Percentiles rank a stretch among this genome's conserved stretches.
These are phyloP conservation scores for Coniferiporia weirii DNA, from an alignment of 1,284 basidiomycete genomes.

Conservation along the genomic window DNA sequence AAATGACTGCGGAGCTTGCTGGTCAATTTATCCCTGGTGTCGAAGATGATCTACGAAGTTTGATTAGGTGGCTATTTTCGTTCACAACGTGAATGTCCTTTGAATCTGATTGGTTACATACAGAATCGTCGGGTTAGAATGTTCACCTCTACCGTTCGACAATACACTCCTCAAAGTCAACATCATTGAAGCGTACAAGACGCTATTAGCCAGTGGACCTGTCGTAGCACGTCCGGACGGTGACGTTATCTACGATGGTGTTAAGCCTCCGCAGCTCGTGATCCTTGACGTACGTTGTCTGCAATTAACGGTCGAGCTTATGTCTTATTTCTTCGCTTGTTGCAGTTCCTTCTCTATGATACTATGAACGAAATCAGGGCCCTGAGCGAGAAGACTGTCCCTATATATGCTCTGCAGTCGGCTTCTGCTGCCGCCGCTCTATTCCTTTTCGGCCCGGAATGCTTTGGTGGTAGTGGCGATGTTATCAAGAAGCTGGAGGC, in stretches of 20 bases:
- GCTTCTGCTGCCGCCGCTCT: constrained; percentile 3
- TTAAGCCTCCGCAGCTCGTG: constrained; percentile 5
- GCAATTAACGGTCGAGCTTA: neutral
- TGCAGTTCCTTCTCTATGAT: constrained; percentile 6
- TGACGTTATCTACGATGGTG: neutral
- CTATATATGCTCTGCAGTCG: constrained; percentile 10
- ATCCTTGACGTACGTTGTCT: constrained; percentile 7
- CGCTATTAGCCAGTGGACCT: neutral
- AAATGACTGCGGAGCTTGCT: constrained; percentile 2
- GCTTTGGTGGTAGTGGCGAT: constrained; percentile 4
- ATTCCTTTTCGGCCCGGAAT: constrained; percentile 10
- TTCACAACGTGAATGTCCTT: too few relatives aligned
- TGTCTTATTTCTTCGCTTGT: neutral
- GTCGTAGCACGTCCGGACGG: neutral
- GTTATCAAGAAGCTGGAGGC: constrained; percentile 1
- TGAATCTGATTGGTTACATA: too few relatives aligned
- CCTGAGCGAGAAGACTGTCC: constrained; percentile 11
- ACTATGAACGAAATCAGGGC: neutral
- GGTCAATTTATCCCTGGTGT: neutral
- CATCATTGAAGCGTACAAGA: constrained; percentile 4
- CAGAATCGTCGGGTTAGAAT: constrained; percentile 10
- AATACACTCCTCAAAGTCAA: neutral
- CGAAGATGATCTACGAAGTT: neutral
- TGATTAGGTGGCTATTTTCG: constrained; percentile 6
- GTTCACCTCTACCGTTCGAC: neutral